These are phyloP conservation scores for Fragaria iinumae DNA, from an alignment of 306 rosid genomes.

Conservation along the genomic window DNA sequence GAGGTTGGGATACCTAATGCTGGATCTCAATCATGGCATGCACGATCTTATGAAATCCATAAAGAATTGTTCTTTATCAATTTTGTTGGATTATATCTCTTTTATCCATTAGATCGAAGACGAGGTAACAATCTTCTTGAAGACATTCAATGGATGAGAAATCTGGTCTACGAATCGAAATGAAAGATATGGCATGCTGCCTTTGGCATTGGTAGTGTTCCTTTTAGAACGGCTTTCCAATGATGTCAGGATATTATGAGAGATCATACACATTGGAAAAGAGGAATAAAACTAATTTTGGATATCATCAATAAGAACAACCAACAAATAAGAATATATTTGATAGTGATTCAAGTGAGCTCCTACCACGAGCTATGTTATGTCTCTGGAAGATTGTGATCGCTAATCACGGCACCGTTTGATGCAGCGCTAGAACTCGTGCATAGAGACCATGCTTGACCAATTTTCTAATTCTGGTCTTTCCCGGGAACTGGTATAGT, in stretches of 20 bases:
- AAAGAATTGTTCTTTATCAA: not conserved
- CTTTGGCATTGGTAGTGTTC: not conserved
- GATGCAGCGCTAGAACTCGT: conserved; percentile 28
- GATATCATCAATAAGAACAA: not conserved
- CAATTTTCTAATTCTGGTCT: not conserved
- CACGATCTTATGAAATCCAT: conserved; percentile 17
- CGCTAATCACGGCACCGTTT: conserved; percentile 46
- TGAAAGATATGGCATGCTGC: not conserved
- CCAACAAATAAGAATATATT: not conserved
- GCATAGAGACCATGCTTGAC: not conserved
- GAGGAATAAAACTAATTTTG: not conserved
- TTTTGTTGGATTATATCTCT: not conserved
- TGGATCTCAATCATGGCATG: conserved; percentile 17
- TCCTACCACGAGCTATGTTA: conserved; percentile 21
- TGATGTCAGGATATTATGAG: not conserved
- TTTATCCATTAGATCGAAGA: not conserved
- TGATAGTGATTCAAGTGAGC: not conserved
- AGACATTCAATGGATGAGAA: not conserved
- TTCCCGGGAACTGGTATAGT: too few species aligned
- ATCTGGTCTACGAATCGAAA: not conserved
- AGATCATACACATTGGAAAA: conserved; percentile 17
- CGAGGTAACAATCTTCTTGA: conserved; percentile 3
- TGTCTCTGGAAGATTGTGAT: conserved; percentile 16
- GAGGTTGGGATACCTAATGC: conserved; percentile 8
- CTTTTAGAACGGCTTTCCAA: not conserved